Evolutionary conservation across 202 grass and related monocot species (phyloP).

Genomic region (Saccharum hybrid): DNA sequence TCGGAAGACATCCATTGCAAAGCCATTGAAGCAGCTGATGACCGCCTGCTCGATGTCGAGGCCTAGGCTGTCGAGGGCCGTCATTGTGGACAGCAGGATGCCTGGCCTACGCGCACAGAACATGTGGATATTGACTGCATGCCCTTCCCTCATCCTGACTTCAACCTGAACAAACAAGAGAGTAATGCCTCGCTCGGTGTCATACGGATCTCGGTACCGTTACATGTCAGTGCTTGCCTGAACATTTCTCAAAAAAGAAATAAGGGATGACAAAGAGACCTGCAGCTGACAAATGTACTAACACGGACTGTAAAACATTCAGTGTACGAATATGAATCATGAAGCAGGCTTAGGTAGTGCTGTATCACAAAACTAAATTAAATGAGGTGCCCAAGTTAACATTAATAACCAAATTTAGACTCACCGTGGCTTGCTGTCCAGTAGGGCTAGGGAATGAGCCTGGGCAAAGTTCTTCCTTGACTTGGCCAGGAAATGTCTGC

Average conservation of each 20-base stretch:
- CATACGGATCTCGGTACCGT: not conserved
- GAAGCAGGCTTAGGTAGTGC: not conserved
- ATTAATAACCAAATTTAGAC: constrained; percentile 34
- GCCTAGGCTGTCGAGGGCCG: constrained; percentile 61
- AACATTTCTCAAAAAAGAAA: constrained; percentile 21
- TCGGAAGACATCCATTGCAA: constrained; percentile 69
- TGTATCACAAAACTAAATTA: not conserved
- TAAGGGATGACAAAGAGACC: not conserved
- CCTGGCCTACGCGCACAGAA: constrained; percentile 61
- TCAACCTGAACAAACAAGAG: constrained; percentile 55
- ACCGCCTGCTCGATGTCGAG: constrained; percentile 70
- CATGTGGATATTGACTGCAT: constrained; percentile 75
- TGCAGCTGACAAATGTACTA: not conserved
- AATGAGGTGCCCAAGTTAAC: not conserved
- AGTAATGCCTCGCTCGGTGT: not conserved
- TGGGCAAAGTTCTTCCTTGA: constrained; percentile 87
- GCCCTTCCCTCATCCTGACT: constrained; percentile 66
- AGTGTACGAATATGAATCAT: not conserved
- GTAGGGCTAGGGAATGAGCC: constrained; percentile 64
- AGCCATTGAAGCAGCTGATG: constrained; percentile 73
- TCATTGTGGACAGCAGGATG: constrained; percentile 62
- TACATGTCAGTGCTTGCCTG: not conserved
- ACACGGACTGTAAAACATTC: not conserved
- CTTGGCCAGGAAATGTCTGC: constrained; percentile 66
- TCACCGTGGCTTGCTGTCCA: constrained; percentile 81